Conservation (phyloP, 169 alveolate genomes). For the Plasmodium yoelii region DNA sequence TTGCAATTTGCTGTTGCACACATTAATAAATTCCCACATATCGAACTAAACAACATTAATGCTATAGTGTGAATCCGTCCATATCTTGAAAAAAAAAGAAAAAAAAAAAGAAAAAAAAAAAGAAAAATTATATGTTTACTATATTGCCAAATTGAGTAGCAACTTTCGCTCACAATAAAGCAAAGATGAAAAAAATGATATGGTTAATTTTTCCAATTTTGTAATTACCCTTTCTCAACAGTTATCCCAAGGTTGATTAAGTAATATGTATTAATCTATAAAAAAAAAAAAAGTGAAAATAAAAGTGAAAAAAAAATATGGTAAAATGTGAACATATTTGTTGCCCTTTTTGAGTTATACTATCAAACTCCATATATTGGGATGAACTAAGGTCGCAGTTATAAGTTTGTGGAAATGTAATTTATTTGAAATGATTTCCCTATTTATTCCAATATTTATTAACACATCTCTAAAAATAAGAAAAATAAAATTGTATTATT, state of each 20-base stretch:
- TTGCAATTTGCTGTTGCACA: slow-evolving; percentile 34
- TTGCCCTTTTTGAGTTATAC: not conserved
- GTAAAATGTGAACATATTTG: not conserved
- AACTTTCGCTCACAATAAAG: no score
- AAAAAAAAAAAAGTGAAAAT: not conserved
- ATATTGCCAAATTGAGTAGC: no score
- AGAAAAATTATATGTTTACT: not conserved
- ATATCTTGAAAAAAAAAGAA: slow-evolving; percentile 10
- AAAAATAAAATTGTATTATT: not conserved
- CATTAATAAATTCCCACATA: slow-evolving; percentile 36
- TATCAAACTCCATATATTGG: slow-evolving; percentile 42
- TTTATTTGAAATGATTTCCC: slow-evolving; percentile 17
- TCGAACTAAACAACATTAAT: slow-evolving; percentile 23
- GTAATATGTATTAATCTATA: slow-evolving; percentile 48
- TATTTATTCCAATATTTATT: slow-evolving; percentile 19
- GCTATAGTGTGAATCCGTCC: slow-evolving; percentile 6
- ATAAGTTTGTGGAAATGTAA: slow-evolving; percentile 25
- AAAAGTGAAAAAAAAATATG: not conserved
- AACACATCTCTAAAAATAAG: slow-evolving; percentile 14
- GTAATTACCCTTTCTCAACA: slow-evolving; percentile 33
- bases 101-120: not conserved
- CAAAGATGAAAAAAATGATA: not conserved
- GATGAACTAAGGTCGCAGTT: slow-evolving; percentile 42
- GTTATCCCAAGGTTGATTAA: slow-evolving; percentile 50
- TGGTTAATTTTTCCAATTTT: no score